A percentile compares a stretch with the other conserved stretches of the same genome.
Conservation (phyloP, 768 basidiomycete genomes). For the Pleurotus citrinopileatus region DNA sequence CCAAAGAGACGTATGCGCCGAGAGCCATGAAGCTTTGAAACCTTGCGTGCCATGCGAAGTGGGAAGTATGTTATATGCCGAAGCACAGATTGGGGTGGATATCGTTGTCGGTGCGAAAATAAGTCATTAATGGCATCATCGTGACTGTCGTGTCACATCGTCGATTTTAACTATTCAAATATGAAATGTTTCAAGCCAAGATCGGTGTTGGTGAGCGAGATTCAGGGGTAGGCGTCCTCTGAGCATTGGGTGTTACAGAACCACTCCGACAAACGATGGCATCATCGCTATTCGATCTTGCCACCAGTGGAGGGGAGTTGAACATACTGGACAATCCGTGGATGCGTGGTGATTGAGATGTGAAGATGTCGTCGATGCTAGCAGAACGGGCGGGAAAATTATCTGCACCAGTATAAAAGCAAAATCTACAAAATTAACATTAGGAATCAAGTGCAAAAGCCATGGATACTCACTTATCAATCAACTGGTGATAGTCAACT, state of each 20-base stretch:
- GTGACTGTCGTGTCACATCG: constrained; percentile 5
- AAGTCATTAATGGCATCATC: constrained; percentile 5
- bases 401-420: constrained; percentile 73
- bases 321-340: constrained; percentile 24
- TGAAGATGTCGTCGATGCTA: constrained; percentile 50
- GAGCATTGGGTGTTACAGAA: constrained; percentile 23
- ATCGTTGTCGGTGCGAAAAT: background rate
- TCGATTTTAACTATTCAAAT: background rate
- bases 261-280: constrained; percentile 24
- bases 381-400: constrained; percentile 30
- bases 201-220: constrained; percentile 14
- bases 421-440: constrained; percentile 48
- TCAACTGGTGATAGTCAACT: constrained; percentile 55
- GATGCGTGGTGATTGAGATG: constrained; percentile 23
- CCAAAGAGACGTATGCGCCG: background rate
- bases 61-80: background rate
- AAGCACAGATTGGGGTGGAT: constrained; percentile 4
- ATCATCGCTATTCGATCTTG: constrained; percentile 16
- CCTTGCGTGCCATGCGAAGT: background rate
- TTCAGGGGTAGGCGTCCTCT: constrained; percentile 16
- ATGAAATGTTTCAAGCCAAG: background rate
- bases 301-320: background rate
- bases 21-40: background rate
- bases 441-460: constrained; percentile 12
- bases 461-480: constrained; percentile 69